Evolutionary conservation across 108 stramenopile species (phyloP).

Genomic region (Cyclotella kingstonii): DNA sequence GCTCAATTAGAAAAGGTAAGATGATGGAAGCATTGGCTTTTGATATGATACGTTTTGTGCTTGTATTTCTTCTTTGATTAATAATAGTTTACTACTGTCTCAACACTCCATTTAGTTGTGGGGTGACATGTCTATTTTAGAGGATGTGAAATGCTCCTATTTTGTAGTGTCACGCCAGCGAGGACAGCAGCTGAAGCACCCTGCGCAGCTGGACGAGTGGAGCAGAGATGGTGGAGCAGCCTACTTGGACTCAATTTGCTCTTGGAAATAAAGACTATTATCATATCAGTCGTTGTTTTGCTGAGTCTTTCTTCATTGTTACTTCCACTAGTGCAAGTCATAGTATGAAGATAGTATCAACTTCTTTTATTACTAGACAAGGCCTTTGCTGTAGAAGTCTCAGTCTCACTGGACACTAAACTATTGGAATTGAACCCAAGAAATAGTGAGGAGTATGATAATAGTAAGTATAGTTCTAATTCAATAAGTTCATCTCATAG

Average conservation of each 20-base stretch:
- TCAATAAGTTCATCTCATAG: too few relatives aligned
- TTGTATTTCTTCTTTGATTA: not conserved
- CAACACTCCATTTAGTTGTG: conserved; percentile 48
- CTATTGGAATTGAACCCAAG: too few relatives aligned
- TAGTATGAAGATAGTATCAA: too few relatives aligned
- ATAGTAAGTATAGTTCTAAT: too few relatives aligned
- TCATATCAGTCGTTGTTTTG: too few relatives aligned
- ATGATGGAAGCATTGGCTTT: not conserved
- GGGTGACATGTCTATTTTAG: conserved; percentile 56
- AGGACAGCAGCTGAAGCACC: conserved; percentile 59
- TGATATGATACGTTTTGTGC: not conserved
- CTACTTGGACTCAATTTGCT: conserved; percentile 44
- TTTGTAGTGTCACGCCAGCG: conserved; percentile 51
- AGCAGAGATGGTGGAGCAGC: conserved; percentile 57
- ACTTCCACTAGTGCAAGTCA: too few relatives aligned
- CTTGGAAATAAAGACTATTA: too few relatives aligned
- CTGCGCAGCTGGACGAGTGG: conserved; percentile 60
- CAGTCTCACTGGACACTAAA: too few relatives aligned
- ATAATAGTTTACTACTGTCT: not conserved
- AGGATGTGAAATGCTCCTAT: conserved; percentile 51
- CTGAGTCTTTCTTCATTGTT: too few relatives aligned
- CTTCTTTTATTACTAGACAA: too few relatives aligned
- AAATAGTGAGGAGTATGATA: too few relatives aligned
- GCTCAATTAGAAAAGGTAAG: conserved; percentile 57
- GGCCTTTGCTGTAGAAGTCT: too few relatives aligned